Evolutionary conservation across 768 basidiomycete species (phyloP), one percentile per base, ranked within the genome.

Genomic region (Suillus hirtellus): DNA sequence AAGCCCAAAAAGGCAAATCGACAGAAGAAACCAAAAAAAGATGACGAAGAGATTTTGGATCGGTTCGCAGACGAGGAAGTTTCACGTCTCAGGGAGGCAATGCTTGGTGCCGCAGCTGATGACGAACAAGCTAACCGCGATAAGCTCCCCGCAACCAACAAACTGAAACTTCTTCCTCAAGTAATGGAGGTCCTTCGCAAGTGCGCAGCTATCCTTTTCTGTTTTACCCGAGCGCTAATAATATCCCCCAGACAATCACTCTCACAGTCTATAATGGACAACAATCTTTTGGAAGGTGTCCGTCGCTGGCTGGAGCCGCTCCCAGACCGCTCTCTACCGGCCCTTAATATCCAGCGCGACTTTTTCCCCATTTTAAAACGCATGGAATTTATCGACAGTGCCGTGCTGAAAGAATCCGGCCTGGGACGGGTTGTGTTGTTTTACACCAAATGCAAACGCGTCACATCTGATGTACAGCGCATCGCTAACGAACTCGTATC

Each of bases 361-460:
- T 88, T 99, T 67, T 94, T 99, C 77, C 83, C 85, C 38, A 84
- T 89, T 60, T 80, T 99, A 11, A 82, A 81, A 65, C 93, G 90
- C 80, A 93, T 99, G 89, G 90, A 92, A 66, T 92, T 91, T 70
- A 95, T 98, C 71, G 96, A 98, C 77, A 88, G 88, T 38, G 76
- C 87, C 21, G 92, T 93, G 6, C 88, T 99, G 69, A 96, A 96
- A 73, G 93, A 96, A 73, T 92, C 92, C 1, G 87, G 89, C 0
- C 82, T 99, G 4, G 97, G 97, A 17, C 89, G 89, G 63, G 84
- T 99, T 68, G 81, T 99, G 44, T 79, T 96, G 35, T 99, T 99
- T 78, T 99, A 99, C 81, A 96, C 95, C 27, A 95, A 95, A 72
- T 93, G 90, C 82, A 93, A 90, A 74, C 90, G 94, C 52, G 94